phyloP scores from a whole-genome alignment of 352 stramenopile species.

The Phytophthora multivora region DNA sequence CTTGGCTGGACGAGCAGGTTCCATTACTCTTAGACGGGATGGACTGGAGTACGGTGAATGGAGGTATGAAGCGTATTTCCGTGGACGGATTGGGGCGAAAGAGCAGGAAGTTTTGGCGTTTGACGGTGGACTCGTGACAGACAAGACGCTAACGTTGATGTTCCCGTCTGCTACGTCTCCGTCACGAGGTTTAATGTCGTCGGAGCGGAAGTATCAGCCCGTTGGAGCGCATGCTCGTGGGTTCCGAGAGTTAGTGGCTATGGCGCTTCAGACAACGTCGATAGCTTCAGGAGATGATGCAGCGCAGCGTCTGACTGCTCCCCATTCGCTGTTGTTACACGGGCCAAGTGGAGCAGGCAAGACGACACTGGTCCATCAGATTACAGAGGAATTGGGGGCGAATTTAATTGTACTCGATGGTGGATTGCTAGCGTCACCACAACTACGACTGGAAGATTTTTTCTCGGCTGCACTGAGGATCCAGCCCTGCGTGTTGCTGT shows the following conservation, averaged over 20 bases:
- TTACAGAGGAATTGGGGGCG: constrained; percentile 48
- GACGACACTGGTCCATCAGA: constrained; percentile 63
- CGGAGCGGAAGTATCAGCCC: constrained; percentile 19
- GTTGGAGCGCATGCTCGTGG: constrained; percentile 46
- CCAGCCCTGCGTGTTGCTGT: constrained; percentile 66
- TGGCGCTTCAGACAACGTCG: constrained; percentile 2
- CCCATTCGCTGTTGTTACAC: constrained; percentile 64
- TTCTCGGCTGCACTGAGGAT: constrained; percentile 76
- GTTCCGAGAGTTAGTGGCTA: constrained; percentile 39
- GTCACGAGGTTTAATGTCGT: background rate
- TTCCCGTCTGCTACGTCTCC: constrained; percentile 45
- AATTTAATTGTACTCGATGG: constrained; percentile 74
- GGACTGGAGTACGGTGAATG: constrained; percentile 67
- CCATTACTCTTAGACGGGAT: constrained; percentile 47
- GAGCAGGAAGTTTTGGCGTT: constrained; percentile 1
- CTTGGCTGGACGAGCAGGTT: constrained; percentile 29
- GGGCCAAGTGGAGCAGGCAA: constrained; percentile 75
- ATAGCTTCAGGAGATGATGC: background rate
- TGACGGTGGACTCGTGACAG: constrained; percentile 53
- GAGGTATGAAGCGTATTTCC: constrained; percentile 57
- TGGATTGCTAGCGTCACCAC: constrained; percentile 56
- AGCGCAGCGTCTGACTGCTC: constrained; percentile 7
- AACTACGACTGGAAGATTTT: constrained; percentile 60
- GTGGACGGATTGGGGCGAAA: constrained; percentile 12
- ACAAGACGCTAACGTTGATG: constrained; percentile 66